Percentiles rank a stretch among this genome's conserved stretches.
Conservation (phyloP, 1,139 yeast genomes). For the Taphrina flavorubra region DNA sequence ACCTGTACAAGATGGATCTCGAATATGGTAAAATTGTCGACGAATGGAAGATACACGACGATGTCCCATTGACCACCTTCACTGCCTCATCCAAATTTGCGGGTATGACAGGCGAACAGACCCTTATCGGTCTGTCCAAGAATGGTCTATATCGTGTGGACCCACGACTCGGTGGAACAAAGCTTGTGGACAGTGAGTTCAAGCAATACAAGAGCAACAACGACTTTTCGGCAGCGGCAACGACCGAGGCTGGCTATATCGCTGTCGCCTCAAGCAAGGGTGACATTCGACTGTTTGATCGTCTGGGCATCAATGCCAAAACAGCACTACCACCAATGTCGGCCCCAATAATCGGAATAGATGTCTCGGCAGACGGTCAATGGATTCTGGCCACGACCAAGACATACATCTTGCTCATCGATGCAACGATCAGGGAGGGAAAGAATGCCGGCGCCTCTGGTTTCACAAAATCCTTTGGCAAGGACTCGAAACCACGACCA, state of each 20-base stretch:
- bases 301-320: slow-evolving; percentile 74
- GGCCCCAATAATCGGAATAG: slow-evolving; percentile 69
- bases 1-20: slow-evolving; percentile 74
- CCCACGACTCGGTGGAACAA: slow-evolving; percentile 69
- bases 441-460: slow-evolving; percentile 67
- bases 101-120: slow-evolving; percentile 73
- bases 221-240: slow-evolving; percentile 66
- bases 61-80: slow-evolving; percentile 59
- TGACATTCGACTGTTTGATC: slow-evolving; percentile 73
- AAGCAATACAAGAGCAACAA: slow-evolving; percentile 62
- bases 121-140: slow-evolving; percentile 70
- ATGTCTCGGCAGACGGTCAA: slow-evolving; percentile 77
- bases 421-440: slow-evolving; percentile 67
- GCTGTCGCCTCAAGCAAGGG: slow-evolving; percentile 81
- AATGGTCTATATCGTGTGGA: slow-evolving; percentile 75
- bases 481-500: slow-evolving; percentile 71
- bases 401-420: slow-evolving; percentile 70
- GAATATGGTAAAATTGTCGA: slow-evolving; percentile 80
- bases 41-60: slow-evolving; percentile 67
- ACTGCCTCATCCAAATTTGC: slow-evolving; percentile 75
- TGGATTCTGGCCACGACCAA: slow-evolving; percentile 83
- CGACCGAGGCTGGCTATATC: slow-evolving; percentile 73
- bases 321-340: slow-evolving; percentile 82
- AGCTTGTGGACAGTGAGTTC: slow-evolving; percentile 62
- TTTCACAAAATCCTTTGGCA: slow-evolving; percentile 67